Conservation (phyloP, 2,329 filamentous ascomycete species). For the Colletotrichum tropicale region DNA sequence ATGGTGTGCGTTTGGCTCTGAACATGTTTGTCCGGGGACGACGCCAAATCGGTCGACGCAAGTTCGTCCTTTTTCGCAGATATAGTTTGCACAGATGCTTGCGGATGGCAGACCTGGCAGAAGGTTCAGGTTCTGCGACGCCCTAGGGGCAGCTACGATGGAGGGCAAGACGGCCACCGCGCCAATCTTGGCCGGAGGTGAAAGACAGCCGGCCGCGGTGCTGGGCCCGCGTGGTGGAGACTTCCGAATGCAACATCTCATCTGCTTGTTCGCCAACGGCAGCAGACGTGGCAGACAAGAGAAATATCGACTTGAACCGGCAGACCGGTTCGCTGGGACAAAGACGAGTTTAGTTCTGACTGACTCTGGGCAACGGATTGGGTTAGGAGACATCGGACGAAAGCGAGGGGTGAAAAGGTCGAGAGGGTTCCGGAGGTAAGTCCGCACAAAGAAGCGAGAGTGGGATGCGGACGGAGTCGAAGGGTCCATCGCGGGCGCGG, state of each 20-base stretch:
- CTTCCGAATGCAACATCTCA: neutral
- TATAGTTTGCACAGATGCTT: neutral
- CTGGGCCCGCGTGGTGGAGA: neutral
- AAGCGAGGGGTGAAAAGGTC: neutral
- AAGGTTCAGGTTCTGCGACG: neutral
- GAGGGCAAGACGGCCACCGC: neutral
- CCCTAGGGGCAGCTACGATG: neutral
- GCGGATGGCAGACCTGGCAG: neutral
- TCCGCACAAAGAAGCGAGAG: neutral
- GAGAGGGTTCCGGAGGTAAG: neutral
- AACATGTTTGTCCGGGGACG: neutral
- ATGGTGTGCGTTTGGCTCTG: neutral
- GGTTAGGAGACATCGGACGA: neutral
- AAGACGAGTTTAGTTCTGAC: neutral
- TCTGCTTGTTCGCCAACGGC: neutral
- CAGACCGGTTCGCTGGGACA: neutral
- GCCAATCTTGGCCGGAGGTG: neutral
- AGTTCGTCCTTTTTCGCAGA: constrained; percentile 4
- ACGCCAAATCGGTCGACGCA: neutral
- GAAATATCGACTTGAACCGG: neutral
- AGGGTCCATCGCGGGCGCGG: constrained; percentile 4
- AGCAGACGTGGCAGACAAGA: neutral
- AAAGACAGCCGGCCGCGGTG: neutral
- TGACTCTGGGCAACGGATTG: neutral
- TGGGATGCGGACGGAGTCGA: neutral